Evolutionary conservation across 768 basidiomycete species (phyloP).

Genomic region (Hericium rajendrae): DNA sequence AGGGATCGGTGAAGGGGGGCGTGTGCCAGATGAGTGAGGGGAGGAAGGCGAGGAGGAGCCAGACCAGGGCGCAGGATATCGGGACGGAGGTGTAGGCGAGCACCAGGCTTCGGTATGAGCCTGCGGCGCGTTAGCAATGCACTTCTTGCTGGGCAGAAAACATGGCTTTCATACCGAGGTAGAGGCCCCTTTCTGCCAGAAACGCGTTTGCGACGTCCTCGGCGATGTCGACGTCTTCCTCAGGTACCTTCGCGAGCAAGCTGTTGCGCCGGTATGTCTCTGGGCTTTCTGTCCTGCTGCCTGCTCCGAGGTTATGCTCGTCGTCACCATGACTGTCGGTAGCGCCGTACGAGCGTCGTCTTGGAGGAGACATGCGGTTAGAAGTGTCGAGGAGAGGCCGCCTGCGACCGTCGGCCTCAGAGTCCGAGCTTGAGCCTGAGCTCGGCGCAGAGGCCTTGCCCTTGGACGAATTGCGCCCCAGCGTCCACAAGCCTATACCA

Average conservation of each 20-base stretch:
- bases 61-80: slow-evolving; percentile 28
- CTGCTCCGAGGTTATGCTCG: not conserved
- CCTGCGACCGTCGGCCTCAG: not conserved
- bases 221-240: not conserved
- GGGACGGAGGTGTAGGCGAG: slow-evolving; percentile 33
- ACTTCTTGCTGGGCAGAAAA: not conserved
- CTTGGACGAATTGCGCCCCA: slow-evolving; percentile 3
- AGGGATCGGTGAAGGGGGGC: slow-evolving; percentile 22
- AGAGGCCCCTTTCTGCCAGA: slow-evolving; percentile 10
- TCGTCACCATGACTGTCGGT: not conserved
- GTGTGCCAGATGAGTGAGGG: slow-evolving; percentile 37
- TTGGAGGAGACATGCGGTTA: not conserved
- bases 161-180: slow-evolving; percentile 6
- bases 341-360: slow-evolving; percentile 7
- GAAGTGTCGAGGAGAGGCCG: not conserved
- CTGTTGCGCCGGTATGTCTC: slow-evolving; percentile 6
- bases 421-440: not conserved
- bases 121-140: slow-evolving; percentile 25
- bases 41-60: slow-evolving; percentile 39
- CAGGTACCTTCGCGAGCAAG: slow-evolving; percentile 7
- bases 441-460: slow-evolving; percentile 7
- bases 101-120: slow-evolving; percentile 50
- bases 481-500: not conserved
- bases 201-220: slow-evolving; percentile 5
- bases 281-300: not conserved